phyloP scores from a whole-genome alignment of 495 filamentous ascomycete species.

The Penicillium paxilli region DNA sequence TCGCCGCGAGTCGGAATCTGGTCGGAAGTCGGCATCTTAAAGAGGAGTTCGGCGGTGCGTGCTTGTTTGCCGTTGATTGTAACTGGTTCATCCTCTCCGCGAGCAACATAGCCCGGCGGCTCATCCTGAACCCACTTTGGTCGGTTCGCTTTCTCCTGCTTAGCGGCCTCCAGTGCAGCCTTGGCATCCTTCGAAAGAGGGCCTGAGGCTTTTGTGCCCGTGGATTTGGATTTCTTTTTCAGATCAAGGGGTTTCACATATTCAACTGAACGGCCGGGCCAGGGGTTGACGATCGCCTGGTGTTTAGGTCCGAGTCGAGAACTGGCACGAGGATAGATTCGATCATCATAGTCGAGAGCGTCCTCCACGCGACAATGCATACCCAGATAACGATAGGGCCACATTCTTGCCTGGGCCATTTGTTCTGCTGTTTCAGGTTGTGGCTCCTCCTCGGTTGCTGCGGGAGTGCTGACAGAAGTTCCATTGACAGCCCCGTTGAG shows the following conservation, averaged over 20 bases:
- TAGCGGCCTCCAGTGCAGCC: conserved; percentile 79
- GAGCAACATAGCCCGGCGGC: conserved; percentile 77
- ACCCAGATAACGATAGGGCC: conserved; percentile 94
- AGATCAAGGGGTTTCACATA: conserved; percentile 85
- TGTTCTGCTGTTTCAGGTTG: conserved; percentile 86
- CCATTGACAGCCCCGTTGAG: conserved; percentile 45
- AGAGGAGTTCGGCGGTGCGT: conserved; percentile 53
- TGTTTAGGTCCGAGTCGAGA: conserved; percentile 90
- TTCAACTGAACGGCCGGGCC: conserved; percentile 82
- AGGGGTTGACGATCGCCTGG: conserved; percentile 81
- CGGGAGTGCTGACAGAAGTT: conserved; percentile 60
- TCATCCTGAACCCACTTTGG: conserved; percentile 94
- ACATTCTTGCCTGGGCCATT: conserved; percentile 85
- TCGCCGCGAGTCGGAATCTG: conserved; percentile 48
- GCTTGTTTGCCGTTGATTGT: conserved; percentile 48
- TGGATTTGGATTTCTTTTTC: conserved; percentile 71
- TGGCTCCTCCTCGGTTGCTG: conserved; percentile 52
- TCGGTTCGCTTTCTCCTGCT: conserved; percentile 70
- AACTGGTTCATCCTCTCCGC: conserved; percentile 73
- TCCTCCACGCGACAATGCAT: conserved; percentile 97
- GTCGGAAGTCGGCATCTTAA: conserved; percentile 51
- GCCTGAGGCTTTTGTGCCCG: conserved; percentile 64
- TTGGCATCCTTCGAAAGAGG: conserved; percentile 77
- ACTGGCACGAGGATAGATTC: conserved; percentile 93
- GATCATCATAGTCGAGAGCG: conserved; percentile 94